These are phyloP conservation scores for Pittosporum tobira DNA, from an alignment of 129 eudicot species.

Conservation along the genomic window DNA sequence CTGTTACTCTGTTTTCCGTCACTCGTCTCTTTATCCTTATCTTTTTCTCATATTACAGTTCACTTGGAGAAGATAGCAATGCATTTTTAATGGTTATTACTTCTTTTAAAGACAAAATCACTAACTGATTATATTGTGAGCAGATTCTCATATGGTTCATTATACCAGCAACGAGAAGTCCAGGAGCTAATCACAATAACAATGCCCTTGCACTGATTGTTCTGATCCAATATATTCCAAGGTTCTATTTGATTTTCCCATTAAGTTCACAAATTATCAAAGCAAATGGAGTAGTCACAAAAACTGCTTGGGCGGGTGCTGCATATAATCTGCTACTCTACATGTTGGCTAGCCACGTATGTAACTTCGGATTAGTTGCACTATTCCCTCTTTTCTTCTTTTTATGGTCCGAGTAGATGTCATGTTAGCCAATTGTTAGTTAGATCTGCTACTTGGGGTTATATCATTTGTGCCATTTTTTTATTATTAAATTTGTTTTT, in stretches of 20 bases:
- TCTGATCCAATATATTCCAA: slow-evolving; percentile 78
- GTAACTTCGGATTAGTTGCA: too few species aligned
- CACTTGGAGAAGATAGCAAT: too few species aligned
- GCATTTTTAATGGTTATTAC: background rate
- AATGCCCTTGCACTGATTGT: slow-evolving; percentile 97
- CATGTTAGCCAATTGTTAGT: too few species aligned
- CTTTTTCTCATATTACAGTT: too few species aligned
- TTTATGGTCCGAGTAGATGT: too few species aligned
- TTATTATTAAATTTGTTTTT: too few species aligned
- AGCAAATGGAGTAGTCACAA: slow-evolving; percentile 96
- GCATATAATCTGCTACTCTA: slow-evolving; percentile 81
- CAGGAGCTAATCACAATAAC: slow-evolving; percentile 64
- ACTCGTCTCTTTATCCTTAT: too few species aligned
- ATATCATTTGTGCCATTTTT: too few species aligned
- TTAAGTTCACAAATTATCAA: slow-evolving; percentile 86
- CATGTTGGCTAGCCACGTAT: slow-evolving; percentile 98
- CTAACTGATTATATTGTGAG: slow-evolving; percentile 4
- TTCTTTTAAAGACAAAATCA: background rate
- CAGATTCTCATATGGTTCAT: slow-evolving; percentile 94
- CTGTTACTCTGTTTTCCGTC: too few species aligned
- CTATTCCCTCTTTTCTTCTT: too few species aligned
- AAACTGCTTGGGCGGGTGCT: slow-evolving; percentile 99
- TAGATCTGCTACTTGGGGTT: too few species aligned
- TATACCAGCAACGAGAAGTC: slow-evolving; percentile 82
- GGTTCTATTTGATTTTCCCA: slow-evolving; percentile 90